Base-by-base conservation (phyloP, 192 early-diverging fungal genomes). In the Linderina pennispora region DNA sequence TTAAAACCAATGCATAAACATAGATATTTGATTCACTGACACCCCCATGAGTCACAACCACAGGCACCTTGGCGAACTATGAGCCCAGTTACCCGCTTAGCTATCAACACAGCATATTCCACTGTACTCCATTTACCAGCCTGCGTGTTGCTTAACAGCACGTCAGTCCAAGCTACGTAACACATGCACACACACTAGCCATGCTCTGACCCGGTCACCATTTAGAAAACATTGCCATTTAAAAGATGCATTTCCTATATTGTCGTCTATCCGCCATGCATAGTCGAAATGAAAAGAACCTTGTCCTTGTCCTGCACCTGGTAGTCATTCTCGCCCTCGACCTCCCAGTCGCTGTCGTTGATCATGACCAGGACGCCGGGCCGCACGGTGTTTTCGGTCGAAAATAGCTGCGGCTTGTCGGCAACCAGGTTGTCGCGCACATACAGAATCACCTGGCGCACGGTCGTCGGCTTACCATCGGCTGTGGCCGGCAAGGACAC, bases 291-390 rank as follows among this genome's bases (percentile, higher is more conserved):
- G 66, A 99, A 97, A 18, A 90, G 81, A 39, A 99, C 84, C 25
- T 74, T 68, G 60, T 97, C 94, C 21, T 70, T 61, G 35, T 88
- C 70, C 53, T 89, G 50, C 28, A 99, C 46, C 45, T 74, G 59
- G 52, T 95, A 95, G 37, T 92, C 86, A 24, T 86, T 58, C 36
- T 89, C 87, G 16, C 90, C 93, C 59, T 88, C 85, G 22, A 99
- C 67, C 60, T 99, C 97, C 94, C 94, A 99, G 55, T 99, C 97
- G 2, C 79, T 75, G 28, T 91, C 89, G 52, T 99, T 99, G 26
- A 99, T 82, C 23, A 99, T 75, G 10, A 97, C 93, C 9, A 99
- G 68, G 31, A 97, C 92, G 4, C 97, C 97, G 0, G 94, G 88
- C 5, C 92, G 84, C 78, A 98, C 86, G 20, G 86, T 82, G 38